phyloP scores from a whole-genome alignment of 2,329 filamentous ascomycete genomes.

The Pseudogymnoascus sp. region DNA sequence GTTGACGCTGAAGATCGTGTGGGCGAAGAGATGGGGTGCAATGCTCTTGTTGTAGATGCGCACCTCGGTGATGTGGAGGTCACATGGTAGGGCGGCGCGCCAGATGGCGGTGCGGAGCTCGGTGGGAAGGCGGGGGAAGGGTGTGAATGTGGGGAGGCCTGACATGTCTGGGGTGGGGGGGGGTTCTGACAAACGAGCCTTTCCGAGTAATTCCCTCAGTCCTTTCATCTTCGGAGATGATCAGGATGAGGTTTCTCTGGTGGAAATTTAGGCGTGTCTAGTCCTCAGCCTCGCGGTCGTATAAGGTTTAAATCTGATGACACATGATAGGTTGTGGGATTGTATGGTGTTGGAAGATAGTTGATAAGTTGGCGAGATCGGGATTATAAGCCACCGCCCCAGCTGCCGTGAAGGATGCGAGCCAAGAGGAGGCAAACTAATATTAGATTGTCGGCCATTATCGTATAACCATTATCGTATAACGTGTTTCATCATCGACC shows the following conservation, averaged over 20 bases:
- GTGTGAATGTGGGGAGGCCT: slow-evolving; percentile 9
- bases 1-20: neutral
- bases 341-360: neutral
- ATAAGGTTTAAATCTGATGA: neutral
- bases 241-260: neutral
- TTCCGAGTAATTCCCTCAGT: neutral
- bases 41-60: neutral
- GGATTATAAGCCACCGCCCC: neutral
- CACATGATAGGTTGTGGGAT: neutral
- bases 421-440: neutral
- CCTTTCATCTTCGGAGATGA: neutral
- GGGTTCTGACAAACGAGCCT: neutral
- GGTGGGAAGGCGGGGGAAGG: slow-evolving; percentile 17
- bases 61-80: neutral
- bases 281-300: neutral
- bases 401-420: neutral
- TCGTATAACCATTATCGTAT: no score
- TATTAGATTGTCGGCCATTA: neutral
- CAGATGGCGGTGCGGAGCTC: slow-evolving; percentile 21
- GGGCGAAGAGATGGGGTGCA: neutral
- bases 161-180: neutral
- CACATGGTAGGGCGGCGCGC: slow-evolving; percentile 14
- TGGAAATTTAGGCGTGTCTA: neutral
- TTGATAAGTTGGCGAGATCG: neutral
- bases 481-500: no score